Evolutionary conservation across 371 early-diverging fungal species (phyloP).

Genomic region (Paraphysoderma sedebokerense): DNA sequence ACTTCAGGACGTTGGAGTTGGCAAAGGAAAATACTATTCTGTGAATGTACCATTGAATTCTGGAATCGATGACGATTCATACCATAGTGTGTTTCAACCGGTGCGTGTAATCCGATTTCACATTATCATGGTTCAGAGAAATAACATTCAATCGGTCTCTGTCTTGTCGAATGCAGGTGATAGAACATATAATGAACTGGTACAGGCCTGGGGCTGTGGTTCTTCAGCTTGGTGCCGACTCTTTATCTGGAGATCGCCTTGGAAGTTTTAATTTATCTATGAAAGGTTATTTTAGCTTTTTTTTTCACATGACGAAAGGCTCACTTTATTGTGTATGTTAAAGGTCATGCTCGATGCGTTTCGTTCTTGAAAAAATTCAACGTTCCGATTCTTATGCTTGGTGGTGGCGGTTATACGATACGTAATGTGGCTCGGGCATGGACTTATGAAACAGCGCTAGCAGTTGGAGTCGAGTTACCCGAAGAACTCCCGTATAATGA

Average conservation of each 20-base stretch:
- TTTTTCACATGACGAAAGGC: no score
- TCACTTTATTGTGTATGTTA: slow-evolving; percentile 74
- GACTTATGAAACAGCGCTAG: slow-evolving; percentile 95
- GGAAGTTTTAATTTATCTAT: slow-evolving; percentile 97
- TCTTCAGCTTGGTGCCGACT: slow-evolving; percentile 99
- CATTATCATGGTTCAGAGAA: not conserved
- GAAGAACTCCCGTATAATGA: slow-evolving; percentile 82
- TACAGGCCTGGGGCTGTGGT: slow-evolving; percentile 93
- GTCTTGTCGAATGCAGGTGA: slow-evolving; percentile 24
- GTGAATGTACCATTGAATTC: slow-evolving; percentile 96
- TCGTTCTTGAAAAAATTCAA: slow-evolving; percentile 83
- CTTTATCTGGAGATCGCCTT: slow-evolving; percentile 94
- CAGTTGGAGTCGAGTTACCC: slow-evolving; percentile 56
- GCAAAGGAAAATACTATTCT: slow-evolving; percentile 76
- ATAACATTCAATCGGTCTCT: not conserved
- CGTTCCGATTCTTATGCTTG: slow-evolving; percentile 86
- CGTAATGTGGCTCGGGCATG: slow-evolving; percentile 95
- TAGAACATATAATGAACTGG: slow-evolving; percentile 78
- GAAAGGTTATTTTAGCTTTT: slow-evolving; percentile 34
- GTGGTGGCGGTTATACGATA: slow-evolving; percentile 99
- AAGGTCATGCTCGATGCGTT: slow-evolving; percentile 84
- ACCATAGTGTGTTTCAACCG: slow-evolving; percentile 75
- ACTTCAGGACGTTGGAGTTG: slow-evolving; percentile 58
- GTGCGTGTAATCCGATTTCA: slow-evolving; percentile 11
- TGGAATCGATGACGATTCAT: slow-evolving; percentile 93